Evolutionary conservation across 1,139 yeast genomes (phyloP).

Genomic region (Blastobotrys petasosporus): DNA sequence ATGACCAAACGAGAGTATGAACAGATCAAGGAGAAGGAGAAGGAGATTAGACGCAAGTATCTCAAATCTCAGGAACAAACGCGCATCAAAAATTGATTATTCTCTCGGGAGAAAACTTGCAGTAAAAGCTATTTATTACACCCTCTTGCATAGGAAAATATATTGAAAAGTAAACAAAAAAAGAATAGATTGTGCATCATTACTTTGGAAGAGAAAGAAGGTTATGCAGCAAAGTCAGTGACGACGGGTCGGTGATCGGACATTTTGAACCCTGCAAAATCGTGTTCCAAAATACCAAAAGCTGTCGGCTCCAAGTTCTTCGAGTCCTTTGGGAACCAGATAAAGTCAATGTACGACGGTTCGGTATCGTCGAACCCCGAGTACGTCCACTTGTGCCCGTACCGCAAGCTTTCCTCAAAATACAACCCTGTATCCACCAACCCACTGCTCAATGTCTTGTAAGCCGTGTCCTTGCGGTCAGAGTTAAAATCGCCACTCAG

Average conservation of each 20-base stretch:
- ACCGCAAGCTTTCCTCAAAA: constrained; percentile 22
- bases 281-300: constrained; percentile 45
- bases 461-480: constrained; percentile 47
- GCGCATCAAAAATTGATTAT: background rate
- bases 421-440: constrained; percentile 34
- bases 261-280: constrained; percentile 40
- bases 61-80: constrained; percentile 7
- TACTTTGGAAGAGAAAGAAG: no score
- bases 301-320: constrained; percentile 30
- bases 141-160: no score
- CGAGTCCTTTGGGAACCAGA: constrained; percentile 38
- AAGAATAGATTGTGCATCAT: no score
- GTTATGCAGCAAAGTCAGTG: constrained; percentile 36
- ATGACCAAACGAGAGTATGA: constrained; percentile 9
- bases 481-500: constrained; percentile 50
- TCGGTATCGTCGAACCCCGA: constrained; percentile 45
- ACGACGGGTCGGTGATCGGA: constrained; percentile 54
- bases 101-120: no score
- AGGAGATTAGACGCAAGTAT: constrained; percentile 12
- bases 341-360: constrained; percentile 44
- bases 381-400: constrained; percentile 44
- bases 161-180: no score
- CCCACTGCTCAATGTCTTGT: constrained; percentile 36
- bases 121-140: no score
- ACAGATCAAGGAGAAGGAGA: constrained; percentile 14